phyloP scores from a whole-genome alignment of 2,329 filamentous ascomycete genomes.

The Gliomastix tumulicola region DNA sequence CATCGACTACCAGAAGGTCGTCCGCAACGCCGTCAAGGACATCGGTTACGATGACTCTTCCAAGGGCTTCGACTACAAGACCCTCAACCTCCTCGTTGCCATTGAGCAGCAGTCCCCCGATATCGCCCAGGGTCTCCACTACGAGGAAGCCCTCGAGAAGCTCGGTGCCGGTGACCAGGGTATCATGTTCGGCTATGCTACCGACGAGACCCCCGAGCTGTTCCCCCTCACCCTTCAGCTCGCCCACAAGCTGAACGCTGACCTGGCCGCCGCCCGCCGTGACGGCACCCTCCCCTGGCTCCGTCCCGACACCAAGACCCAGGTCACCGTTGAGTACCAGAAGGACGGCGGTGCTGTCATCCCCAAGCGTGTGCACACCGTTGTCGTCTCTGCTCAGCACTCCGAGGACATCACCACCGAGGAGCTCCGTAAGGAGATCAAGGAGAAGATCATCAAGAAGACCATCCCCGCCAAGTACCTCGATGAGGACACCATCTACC shows the following conservation, averaged over 20 bases:
- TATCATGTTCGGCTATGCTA: constrained; percentile 99
- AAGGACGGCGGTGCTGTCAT: constrained; percentile 92
- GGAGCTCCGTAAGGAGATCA: constrained; percentile 87
- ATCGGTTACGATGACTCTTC: constrained; percentile 96
- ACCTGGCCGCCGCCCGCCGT: constrained; percentile 84
- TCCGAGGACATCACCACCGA: constrained; percentile 81
- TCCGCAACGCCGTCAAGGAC: constrained; percentile 92
- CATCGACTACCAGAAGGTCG: constrained; percentile 97
- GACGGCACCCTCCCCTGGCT: constrained; percentile 89
- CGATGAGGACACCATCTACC: constrained; percentile 90
- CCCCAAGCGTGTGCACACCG: constrained; percentile 87
- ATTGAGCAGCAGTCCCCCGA: constrained; percentile 99
- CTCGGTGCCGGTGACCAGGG: constrained; percentile 98
- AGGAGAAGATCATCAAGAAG: constrained; percentile 94
- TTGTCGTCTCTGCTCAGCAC: constrained; percentile 96
- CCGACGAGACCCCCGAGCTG: constrained; percentile 96
- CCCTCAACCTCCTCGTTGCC: constrained; percentile 94
- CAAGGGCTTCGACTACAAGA: constrained; percentile 99
- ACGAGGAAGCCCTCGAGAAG: constrained; percentile 94
- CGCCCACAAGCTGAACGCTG: constrained; percentile 93
- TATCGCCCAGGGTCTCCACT: constrained; percentile 98
- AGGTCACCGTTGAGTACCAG: constrained; percentile 98
- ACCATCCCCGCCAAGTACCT: constrained; percentile 90
- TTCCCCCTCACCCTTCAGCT: constrained; percentile 91
- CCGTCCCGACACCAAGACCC: constrained; percentile 98